A percentile compares a stretch with the other conserved stretches of the same genome.
These are phyloP conservation scores for Pycnococcus provasolii DNA, from an alignment of 139 green algal genomes.

Conservation along the genomic window DNA sequence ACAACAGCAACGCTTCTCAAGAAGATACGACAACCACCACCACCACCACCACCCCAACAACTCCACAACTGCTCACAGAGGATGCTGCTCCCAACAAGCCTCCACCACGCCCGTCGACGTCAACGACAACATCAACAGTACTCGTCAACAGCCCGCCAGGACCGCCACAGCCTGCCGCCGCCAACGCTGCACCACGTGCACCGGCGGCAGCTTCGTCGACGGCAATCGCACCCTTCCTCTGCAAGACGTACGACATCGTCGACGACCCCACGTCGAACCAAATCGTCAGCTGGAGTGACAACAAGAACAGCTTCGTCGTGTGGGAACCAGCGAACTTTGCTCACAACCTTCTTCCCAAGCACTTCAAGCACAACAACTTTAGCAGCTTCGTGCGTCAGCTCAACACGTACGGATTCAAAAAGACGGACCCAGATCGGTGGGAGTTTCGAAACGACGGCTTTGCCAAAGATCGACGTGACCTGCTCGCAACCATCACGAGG, in stretches of 20 bases:
- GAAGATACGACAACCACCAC: no score
- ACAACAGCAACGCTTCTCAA: no score
- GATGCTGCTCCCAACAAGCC: no score
- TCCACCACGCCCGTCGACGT: no score
- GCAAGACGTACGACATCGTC: conserved; percentile 77
- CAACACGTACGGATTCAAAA: conserved; percentile 96
- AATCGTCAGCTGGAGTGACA: conserved; percentile 72
- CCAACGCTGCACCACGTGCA: no score
- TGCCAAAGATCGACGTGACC: conserved; percentile 41
- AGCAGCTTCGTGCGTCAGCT: conserved; percentile 89
- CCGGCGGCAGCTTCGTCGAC: background rate
- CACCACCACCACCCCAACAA: no score
- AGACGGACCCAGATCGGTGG: conserved; percentile 89
- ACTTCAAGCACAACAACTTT: conserved; percentile 99
- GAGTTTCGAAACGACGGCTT: conserved; percentile 97
- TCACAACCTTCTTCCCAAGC: conserved; percentile 67
- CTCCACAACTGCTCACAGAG: no score
- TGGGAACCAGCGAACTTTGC: conserved; percentile 85
- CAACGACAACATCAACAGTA: no score
- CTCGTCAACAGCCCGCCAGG: no score
- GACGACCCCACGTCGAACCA: conserved; percentile 61
- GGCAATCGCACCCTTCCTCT: conserved; percentile 26
- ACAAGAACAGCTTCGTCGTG: conserved; percentile 79
- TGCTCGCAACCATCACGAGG: conserved; percentile 67
- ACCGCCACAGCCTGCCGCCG: no score